Conservation (phyloP, 2,329 filamentous ascomycete genomes). For the Aspergillus pseudoviridinutans region DNA sequence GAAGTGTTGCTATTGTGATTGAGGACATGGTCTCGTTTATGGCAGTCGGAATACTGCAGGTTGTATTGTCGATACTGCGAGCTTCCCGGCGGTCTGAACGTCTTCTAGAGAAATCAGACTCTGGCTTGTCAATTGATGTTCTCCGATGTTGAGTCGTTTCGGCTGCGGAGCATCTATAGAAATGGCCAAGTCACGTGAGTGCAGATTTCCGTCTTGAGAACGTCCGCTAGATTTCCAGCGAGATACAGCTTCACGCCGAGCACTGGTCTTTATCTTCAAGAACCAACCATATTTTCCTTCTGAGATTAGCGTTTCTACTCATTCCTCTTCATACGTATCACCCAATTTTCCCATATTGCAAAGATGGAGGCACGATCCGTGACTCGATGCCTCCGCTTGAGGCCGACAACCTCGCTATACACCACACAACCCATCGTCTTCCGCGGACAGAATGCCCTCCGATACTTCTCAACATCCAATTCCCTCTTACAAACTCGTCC, state of each 20-base stretch:
- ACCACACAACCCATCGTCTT: conserved; percentile 13
- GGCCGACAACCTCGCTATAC: conserved; percentile 26
- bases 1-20: conserved; percentile 59
- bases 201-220: conserved; percentile 6
- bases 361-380: conserved; percentile 32
- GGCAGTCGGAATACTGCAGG: neutral
- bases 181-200: neutral
- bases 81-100: neutral
- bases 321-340: neutral
- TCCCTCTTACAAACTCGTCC: conserved; percentile 22
- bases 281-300: neutral
- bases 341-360: neutral
- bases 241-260: neutral
- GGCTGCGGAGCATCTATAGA: neutral
- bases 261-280: neutral
- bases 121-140: neutral
- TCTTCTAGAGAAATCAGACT: too few species aligned
- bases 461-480: conserved; percentile 12
- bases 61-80: neutral
- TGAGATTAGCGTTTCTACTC: neutral
- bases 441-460: conserved; percentile 9
- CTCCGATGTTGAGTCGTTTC: neutral
- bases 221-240: neutral
- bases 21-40: conserved; percentile 41
- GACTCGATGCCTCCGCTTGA: conserved; percentile 29